Evolutionary conservation across 2,329 filamentous ascomycete genomes (phyloP).

Genomic region (Xylariales sp.): DNA sequence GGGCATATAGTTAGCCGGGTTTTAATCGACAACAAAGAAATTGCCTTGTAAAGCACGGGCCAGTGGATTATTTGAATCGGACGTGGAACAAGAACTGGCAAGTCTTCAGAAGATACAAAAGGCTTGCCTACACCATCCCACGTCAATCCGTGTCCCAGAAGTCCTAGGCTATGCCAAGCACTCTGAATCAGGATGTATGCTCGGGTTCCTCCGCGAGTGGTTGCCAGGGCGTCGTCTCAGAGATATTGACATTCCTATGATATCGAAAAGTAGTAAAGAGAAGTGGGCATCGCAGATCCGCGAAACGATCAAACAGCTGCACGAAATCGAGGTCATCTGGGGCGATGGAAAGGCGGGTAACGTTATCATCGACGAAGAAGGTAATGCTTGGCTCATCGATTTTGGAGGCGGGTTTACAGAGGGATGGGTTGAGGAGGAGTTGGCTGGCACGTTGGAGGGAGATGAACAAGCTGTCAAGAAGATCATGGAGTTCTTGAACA

Average conservation of each 20-base stretch:
- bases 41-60: conserved; percentile 16
- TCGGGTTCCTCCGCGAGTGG: too few relatives aligned
- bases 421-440: not conserved
- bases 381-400: not conserved
- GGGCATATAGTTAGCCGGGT: conserved; percentile 9
- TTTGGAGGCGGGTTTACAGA: not conserved
- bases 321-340: not conserved
- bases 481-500: too few relatives aligned
- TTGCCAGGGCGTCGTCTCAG: too few relatives aligned
- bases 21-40: conserved; percentile 12
- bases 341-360: not conserved
- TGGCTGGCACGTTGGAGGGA: not conserved
- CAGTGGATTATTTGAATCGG: conserved; percentile 9
- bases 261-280: not conserved
- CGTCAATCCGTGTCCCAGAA: conserved; percentile 9
- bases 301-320: not conserved
- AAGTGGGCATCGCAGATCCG: not conserved
- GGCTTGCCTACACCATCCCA: conserved; percentile 2
- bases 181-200: too few relatives aligned
- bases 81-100: conserved; percentile 13
- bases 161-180: too few relatives aligned
- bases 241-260: too few relatives aligned
- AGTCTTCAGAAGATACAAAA: conserved; percentile 11
- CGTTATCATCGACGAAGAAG: not conserved
- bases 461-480: not conserved